Evolutionary conservation across 345 rosid species (phyloP), one percentile per base, ranked within the genome.

Genomic region (Nephelium lappaceum): DNA sequence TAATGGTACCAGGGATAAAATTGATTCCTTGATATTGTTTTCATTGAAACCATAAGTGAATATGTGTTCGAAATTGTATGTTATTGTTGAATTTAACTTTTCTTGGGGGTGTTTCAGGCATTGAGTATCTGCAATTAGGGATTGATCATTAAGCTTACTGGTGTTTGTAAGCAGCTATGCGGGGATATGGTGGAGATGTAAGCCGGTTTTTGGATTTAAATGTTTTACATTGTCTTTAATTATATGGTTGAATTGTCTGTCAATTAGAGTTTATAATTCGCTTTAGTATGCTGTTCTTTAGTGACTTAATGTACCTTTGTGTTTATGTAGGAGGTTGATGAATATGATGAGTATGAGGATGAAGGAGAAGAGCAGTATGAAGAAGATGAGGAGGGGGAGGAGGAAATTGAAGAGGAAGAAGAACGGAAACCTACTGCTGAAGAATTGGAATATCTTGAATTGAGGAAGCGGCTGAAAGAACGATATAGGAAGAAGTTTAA

Each of bases 401-500:
- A 79, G 19, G 86, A 81, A 49, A 79, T 83, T 31, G 78, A 80
- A 45, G 88, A 74, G 51, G 81, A 82, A 31, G 94, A 87, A 83
- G 89, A n/a, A 23, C 79, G 79, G 8, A 82, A 81, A 61, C 93
- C 96, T 77, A 90, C 87, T 8, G 82, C 84, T 60, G 90, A 88
- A 80, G 89, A 85, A 73, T 0, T 81, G 47, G 82, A 90, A 67
- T 94, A 89, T 83, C 97, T 97, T 69, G 92, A 82, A 53, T 81
- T 88, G 39, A 91, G 99, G 60, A 88, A 87, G 76, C 82, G 81
- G 78, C 67, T 91, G 62, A 97, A 97, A 80, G 98, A 93, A 64
- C 78, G 82, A 15, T 83, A 88, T 31, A 86, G 95, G 77, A 87
- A 84, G 83, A 85, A 83, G 27, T 73, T 77, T 82, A 87, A 89